These are phyloP conservation scores for Tolypocladium guangdongense DNA, from an alignment of 2,329 filamentous ascomycete genomes.

Conservation along the genomic window DNA sequence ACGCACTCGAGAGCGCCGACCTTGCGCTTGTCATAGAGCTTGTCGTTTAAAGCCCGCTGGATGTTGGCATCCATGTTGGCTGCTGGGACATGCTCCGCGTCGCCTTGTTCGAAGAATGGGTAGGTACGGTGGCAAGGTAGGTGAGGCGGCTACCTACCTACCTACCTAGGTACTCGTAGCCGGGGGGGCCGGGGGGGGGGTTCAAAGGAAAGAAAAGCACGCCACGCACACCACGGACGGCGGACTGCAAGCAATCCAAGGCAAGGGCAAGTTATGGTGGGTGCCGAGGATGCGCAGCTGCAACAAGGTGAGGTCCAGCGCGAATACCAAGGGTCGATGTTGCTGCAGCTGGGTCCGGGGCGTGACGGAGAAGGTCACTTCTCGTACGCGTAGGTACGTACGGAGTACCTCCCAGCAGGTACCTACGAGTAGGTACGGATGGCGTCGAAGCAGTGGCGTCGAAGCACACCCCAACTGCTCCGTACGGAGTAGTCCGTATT, in stretches of 20 bases:
- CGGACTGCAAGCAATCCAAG: neutral
- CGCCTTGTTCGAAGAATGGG: neutral
- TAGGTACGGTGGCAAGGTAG: neutral
- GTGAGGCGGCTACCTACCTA: neutral
- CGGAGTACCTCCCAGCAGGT: too few relatives aligned
- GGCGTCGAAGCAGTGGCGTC: too few relatives aligned
- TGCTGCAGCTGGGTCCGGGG: neutral
- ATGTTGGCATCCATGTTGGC: slow-evolving; percentile 72
- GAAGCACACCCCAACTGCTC: too few relatives aligned
- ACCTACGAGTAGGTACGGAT: too few relatives aligned
- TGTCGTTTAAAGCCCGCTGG: slow-evolving; percentile 88
- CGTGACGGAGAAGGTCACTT: neutral
- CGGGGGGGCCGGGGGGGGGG: too few relatives aligned
- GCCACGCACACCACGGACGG: neutral
- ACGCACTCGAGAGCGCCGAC: slow-evolving; percentile 89
- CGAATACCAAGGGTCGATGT: neutral
- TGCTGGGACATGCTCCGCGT: slow-evolving; percentile 5
- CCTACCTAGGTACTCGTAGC: too few relatives aligned
- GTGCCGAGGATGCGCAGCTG: neutral
- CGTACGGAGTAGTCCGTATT: too few relatives aligned
- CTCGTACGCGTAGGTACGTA: too few relatives aligned
- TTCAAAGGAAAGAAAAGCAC: neutral
- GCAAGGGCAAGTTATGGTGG: neutral
- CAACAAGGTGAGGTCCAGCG: neutral
- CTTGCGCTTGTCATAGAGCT: slow-evolving; percentile 97